Percentiles rank a stretch among this genome's conserved stretches.
Conservation (phyloP, 2,329 filamentous ascomycete species). For the Neoscytalidium dimidiatum region DNA sequence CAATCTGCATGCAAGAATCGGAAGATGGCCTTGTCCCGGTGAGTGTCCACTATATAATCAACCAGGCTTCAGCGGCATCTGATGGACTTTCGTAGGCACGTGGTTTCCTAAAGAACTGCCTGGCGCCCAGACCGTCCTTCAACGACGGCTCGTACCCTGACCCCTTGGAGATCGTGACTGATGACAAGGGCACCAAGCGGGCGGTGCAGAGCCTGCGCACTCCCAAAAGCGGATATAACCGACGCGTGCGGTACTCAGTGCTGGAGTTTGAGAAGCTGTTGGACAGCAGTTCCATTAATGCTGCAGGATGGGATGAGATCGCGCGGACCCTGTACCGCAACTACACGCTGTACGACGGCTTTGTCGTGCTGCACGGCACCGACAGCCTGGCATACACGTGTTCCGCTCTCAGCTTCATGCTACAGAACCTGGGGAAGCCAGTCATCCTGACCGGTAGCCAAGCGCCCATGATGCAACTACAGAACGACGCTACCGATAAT, state of each 20-base stretch:
- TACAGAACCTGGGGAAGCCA: constrained; percentile 86
- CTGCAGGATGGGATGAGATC: constrained; percentile 82
- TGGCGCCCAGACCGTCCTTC: constrained; percentile 81
- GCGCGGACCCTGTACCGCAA: constrained; percentile 78
- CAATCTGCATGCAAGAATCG: constrained; percentile 88
- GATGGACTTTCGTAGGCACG: constrained; percentile 35
- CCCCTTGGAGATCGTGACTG: constrained; percentile 57
- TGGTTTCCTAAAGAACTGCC: constrained; percentile 78
- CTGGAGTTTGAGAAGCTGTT: constrained; percentile 83
- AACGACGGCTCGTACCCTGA: constrained; percentile 70
- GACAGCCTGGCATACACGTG: constrained; percentile 87
- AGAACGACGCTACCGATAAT: constrained; percentile 90
- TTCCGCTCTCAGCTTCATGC: constrained; percentile 90
- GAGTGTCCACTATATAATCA: constrained; percentile 14
- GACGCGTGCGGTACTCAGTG: constrained; percentile 80
- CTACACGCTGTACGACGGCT: constrained; percentile 86
- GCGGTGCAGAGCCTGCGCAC: constrained; percentile 73
- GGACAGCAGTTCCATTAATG: constrained; percentile 88
- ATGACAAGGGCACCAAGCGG: constrained; percentile 49
- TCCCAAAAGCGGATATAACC: constrained; percentile 75
- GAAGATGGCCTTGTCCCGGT: constrained; percentile 79
- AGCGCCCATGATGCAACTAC: constrained; percentile 84
- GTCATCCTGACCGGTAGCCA: constrained; percentile 74
- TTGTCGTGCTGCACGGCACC: constrained; percentile 88
- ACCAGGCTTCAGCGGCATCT: not conserved